Evolutionary conservation across 2,329 filamentous ascomycete genomes (phyloP).

Genomic region (Drechslera avenae): DNA sequence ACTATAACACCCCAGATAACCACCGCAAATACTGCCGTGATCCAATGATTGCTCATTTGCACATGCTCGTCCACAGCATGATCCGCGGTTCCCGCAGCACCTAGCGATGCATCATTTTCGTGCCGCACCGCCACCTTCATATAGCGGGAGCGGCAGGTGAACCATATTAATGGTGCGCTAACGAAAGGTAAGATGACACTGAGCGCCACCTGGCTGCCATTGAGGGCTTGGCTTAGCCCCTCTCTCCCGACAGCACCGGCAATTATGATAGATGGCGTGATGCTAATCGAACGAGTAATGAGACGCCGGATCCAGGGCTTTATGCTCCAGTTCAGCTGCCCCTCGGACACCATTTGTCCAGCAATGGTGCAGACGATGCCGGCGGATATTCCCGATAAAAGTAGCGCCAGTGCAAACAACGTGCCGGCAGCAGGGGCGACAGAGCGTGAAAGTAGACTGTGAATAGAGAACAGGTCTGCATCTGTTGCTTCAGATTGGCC

Average conservation of each 20-base stretch:
- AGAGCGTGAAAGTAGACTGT: constrained; percentile 69
- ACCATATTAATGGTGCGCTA: constrained; percentile 82
- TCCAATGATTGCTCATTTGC: constrained; percentile 76
- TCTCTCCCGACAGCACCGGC: constrained; percentile 75
- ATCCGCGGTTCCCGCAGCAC: not conserved
- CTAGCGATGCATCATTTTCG: not conserved
- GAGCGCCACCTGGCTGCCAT: constrained; percentile 77
- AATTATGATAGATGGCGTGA: constrained; percentile 82
- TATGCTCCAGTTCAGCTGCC: constrained; percentile 75
- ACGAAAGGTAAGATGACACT: constrained; percentile 82
- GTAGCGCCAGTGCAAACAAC: constrained; percentile 80
- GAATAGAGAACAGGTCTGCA: constrained; percentile 83
- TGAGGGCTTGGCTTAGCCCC: constrained; percentile 73
- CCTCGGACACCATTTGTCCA: constrained; percentile 87
- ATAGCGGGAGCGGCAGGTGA: constrained; percentile 77
- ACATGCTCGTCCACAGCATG: constrained; percentile 31
- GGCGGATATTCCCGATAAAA: constrained; percentile 79
- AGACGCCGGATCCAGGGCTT: constrained; percentile 79
- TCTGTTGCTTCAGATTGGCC: constrained; percentile 61
- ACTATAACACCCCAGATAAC: constrained; percentile 76
- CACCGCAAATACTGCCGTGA: constrained; percentile 62
- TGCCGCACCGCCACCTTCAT: constrained; percentile 68
- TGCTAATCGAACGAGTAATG: constrained; percentile 77
- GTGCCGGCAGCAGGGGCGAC: constrained; percentile 78
- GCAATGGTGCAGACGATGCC: constrained; percentile 89